These are phyloP conservation scores for Phlebiopsis gigantea DNA, from an alignment of 768 basidiomycete species.

Conservation along the genomic window DNA sequence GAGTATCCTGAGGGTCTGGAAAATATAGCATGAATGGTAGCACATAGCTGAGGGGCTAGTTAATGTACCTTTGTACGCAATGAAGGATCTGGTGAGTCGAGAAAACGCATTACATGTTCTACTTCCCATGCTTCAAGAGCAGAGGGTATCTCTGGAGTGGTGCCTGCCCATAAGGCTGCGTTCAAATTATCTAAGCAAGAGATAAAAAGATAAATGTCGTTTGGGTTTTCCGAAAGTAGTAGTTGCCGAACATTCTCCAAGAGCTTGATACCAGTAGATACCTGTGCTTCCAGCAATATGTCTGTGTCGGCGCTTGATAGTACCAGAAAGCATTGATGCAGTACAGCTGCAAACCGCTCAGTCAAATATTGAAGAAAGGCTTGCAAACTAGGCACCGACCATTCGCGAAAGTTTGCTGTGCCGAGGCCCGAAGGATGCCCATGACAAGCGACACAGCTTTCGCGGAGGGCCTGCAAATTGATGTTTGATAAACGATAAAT, in stretches of 20 bases:
- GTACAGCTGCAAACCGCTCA: slow-evolving; percentile 8
- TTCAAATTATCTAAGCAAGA: slow-evolving; percentile 56
- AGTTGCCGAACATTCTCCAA: slow-evolving; percentile 49
- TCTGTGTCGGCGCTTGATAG: slow-evolving; percentile 5
- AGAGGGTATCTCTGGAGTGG: slow-evolving; percentile 39
- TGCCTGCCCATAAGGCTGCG: slow-evolving; percentile 66
- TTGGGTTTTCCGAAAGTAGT: slow-evolving; percentile 50
- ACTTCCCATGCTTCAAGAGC: slow-evolving; percentile 72
- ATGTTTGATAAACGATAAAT: neutral
- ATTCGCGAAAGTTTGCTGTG: neutral
- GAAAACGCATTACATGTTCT: slow-evolving; percentile 59
- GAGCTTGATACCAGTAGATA: slow-evolving; percentile 17
- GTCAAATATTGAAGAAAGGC: neutral
- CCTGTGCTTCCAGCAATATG: slow-evolving; percentile 12
- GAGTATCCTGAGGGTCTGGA: slow-evolving; percentile 58
- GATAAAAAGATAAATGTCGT: slow-evolving; percentile 64
- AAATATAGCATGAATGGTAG: neutral
- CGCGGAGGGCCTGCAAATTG: neutral
- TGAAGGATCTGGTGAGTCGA: slow-evolving; percentile 53
- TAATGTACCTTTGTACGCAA: slow-evolving; percentile 54
- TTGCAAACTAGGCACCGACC: neutral
- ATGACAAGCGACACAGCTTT: neutral
- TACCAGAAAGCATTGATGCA: slow-evolving; percentile 20
- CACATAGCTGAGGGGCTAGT: neutral
- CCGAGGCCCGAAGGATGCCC: neutral